Conservation (phyloP, 352 stramenopile genomes). For the Globisporangium cederbergense region DNA sequence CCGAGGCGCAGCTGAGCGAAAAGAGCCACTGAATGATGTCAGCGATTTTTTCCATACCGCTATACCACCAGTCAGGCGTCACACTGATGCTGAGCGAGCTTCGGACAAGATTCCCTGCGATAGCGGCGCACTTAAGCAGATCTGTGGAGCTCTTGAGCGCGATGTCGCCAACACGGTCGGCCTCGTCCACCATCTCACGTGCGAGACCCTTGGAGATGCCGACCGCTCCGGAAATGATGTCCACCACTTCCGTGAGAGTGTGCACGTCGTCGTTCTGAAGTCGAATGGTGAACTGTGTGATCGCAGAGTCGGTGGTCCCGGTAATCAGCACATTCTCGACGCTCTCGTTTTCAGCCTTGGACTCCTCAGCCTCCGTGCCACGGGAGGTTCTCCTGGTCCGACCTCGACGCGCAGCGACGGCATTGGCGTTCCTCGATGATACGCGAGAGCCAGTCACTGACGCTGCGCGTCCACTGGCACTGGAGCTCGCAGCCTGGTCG, state of each 20-base stretch:
- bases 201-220: conserved; percentile 51
- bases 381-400: conserved; percentile 14
- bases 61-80: conserved; percentile 61
- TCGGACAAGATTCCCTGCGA: conserved; percentile 53
- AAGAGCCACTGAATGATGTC: conserved; percentile 72
- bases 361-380: conserved; percentile 21
- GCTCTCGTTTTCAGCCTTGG: conserved; percentile 15
- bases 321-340: not conserved
- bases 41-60: conserved; percentile 49
- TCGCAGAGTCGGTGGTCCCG: not conserved
- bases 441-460: conserved; percentile 1
- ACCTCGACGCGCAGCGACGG: conserved; percentile 14
- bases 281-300: conserved; percentile 49
- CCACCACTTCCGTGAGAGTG: conserved; percentile 69
- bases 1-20: conserved; percentile 59
- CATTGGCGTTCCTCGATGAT: conserved; percentile 11
- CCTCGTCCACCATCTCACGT: conserved; percentile 44
- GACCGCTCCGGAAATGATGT: conserved; percentile 54
- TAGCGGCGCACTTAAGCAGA: conserved; percentile 41
- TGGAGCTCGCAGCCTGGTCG: not conserved
- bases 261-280: conserved; percentile 87
- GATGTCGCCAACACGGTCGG: conserved; percentile 57
- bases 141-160: conserved; percentile 32
- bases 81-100: conserved; percentile 74
- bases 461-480: not conserved